phyloP scores from a whole-genome alignment of 148 eudicot species.

The Talinum fruticosum region DNA sequence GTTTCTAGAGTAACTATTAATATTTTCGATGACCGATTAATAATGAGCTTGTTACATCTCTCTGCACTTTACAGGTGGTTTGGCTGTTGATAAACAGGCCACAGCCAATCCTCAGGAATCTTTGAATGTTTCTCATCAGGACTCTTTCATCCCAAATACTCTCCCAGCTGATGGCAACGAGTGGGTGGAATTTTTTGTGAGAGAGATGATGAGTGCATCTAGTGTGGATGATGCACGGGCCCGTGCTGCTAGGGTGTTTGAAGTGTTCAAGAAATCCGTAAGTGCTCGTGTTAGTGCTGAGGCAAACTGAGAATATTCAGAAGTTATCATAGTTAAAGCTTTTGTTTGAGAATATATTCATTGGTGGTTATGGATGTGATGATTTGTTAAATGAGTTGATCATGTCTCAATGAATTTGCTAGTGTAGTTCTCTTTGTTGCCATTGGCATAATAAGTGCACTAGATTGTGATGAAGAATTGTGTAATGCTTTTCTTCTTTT shows the following conservation, averaged over 20 bases:
- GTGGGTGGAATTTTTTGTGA: conserved; percentile 79
- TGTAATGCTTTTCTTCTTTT: too few species aligned
- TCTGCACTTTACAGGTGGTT: conserved; percentile 28
- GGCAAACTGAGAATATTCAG: conserved; percentile 40
- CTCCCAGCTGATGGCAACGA: conserved; percentile 58
- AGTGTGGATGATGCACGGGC: conserved; percentile 67
- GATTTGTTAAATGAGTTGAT: not conserved
- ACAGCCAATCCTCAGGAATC: conserved; percentile 30
- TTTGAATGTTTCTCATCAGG: conserved; percentile 27
- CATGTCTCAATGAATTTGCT: not conserved
- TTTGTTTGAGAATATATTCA: not conserved
- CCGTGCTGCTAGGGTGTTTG: conserved; percentile 62
- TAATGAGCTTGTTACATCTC: not conserved
- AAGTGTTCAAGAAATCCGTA: conserved; percentile 64
- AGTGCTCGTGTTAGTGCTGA: conserved; percentile 36
- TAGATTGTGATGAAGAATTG: not conserved
- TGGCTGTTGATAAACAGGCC: conserved; percentile 34
- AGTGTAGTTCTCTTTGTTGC: not conserved
- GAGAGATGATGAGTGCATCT: conserved; percentile 65
- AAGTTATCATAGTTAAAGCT: conserved; percentile 38
- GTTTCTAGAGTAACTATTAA: not conserved
- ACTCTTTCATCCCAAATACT: conserved; percentile 27
- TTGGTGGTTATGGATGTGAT: not conserved
- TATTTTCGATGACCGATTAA: not conserved
- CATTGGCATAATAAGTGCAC: not conserved